A percentile compares a stretch with the other conserved stretches of the same genome.
phyloP scores from a whole-genome alignment of 192 early-diverging fungal genomes.

The Rhizophagus prolifer region DNA sequence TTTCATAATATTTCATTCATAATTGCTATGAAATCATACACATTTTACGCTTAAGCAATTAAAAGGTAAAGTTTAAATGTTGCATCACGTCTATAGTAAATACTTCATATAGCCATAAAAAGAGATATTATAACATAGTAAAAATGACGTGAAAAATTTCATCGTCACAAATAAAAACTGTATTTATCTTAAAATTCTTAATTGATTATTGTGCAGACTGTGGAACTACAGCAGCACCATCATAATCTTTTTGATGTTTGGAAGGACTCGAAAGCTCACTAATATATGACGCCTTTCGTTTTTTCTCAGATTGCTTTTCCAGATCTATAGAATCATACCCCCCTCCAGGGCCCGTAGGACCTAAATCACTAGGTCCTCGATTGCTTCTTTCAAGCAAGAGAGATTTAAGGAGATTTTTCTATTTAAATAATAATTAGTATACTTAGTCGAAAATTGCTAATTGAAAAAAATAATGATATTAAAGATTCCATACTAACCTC shows the following conservation, averaged over 20 bases:
- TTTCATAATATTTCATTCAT: not conserved
- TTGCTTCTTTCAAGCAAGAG: constrained; percentile 18
- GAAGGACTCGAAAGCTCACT: not conserved
- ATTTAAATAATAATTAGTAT: constrained; percentile 7
- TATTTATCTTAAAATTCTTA: not conserved
- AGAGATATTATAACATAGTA: not conserved
- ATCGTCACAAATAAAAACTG: not conserved
- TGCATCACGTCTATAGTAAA: no score
- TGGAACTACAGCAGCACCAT: not conserved
- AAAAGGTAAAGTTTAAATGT: not conserved
- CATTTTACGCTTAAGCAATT: not conserved
- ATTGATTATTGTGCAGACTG: not conserved
- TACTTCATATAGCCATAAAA: not conserved
- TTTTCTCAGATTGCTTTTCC: not conserved
- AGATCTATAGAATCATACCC: not conserved
- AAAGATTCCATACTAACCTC: constrained; percentile 1
- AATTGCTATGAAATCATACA: not conserved
- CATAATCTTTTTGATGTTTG: constrained; percentile 30
- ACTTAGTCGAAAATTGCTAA: not conserved
- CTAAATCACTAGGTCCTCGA: not conserved
- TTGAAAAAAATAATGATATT: not conserved
- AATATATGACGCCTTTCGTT: constrained; percentile 8
- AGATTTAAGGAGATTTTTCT: constrained; percentile 30
- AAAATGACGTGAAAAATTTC: not conserved
- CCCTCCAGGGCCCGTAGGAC: not conserved